Percentiles rank a stretch among this genome's conserved stretches.
Conservation (phyloP, 139 green algal species). For the Ulvella scutata region DNA sequence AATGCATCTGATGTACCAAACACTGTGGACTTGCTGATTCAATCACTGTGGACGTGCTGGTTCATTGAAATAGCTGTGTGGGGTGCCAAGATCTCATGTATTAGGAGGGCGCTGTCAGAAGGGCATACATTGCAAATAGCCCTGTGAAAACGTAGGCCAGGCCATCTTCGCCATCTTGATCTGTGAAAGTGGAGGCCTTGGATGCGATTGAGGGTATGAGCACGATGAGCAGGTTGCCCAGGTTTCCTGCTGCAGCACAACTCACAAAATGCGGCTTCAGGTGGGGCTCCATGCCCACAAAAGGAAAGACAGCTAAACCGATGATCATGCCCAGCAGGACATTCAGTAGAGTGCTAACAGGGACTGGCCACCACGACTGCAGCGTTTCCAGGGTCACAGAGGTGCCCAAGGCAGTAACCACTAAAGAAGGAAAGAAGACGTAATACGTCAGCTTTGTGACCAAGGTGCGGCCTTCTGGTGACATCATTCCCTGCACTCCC, state of each 20-base stretch:
- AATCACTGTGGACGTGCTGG: too few species aligned
- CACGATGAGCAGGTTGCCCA: constrained; percentile 1
- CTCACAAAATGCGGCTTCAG: not conserved
- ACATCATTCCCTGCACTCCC: not conserved
- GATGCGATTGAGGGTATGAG: not conserved
- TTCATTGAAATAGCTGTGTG: too few species aligned
- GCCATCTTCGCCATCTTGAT: not conserved
- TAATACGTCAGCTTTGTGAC: not conserved
- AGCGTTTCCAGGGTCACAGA: not conserved
- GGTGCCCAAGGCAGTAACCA: not conserved
- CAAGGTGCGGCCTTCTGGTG: not conserved
- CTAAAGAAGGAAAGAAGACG: not conserved
- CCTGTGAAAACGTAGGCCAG: not conserved
- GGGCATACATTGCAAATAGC: not conserved
- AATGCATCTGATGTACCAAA: too few species aligned
- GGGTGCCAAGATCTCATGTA: too few species aligned
- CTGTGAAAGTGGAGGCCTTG: not conserved
- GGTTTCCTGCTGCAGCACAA: not conserved
- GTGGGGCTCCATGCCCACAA: not conserved
- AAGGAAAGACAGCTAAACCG: not conserved
- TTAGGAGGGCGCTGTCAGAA: too few species aligned
- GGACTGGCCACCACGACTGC: not conserved
- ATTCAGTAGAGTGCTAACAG: not conserved
- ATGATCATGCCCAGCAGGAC: not conserved
- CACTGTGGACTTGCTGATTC: too few species aligned